Evolutionary conservation across 208 protist species (phyloP), one percentile per base, ranked within the genome.

Genomic region (Leishmania gerbilli): DNA sequence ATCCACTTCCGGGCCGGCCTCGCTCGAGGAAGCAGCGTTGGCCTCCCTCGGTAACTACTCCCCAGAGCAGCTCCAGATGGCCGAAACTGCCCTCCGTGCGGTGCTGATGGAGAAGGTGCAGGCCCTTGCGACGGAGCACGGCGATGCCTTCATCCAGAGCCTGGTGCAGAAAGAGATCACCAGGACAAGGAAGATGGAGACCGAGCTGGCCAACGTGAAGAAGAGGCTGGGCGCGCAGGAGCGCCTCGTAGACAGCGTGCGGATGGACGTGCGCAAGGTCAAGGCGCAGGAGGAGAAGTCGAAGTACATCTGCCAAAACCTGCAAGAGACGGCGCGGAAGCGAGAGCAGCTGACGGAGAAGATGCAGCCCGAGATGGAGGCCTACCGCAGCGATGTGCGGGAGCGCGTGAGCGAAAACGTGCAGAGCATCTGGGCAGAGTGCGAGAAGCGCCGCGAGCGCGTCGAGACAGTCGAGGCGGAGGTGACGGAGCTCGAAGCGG

Each of bases 91-190:
- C 27, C 74, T 89, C 3, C 86, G 86, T 17, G 78, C 77, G 13
- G 74, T 82, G 3, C 19, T 85, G 55, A 69, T 69, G 74, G 37
- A 34, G 7, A 88, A 89, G 74, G 89, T 95, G 24, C 60, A 80
- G 53, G 79, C 80, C 27, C 80, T 95, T 15, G 85, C 88, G 24
- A 55, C 79, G 55, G 90, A 90, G 77, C 85, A 94, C 64, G 92
- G 91, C 31, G 90, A 95, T 19, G 82, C 77, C 0, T 74, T 87
- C 79, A 76, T 97, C 15, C 92, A 96, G 71, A 90, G 77, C 47
- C 72, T 91, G 34, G 83, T 96, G 17, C 92, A 96, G 74, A 71
- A 87, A 47, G 90, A 95, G 49, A 97, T 97, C 71, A 83, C 84
- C 45, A 84, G 85, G 75, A 87, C 89, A 34, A 96, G 95, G 84